Percentiles rank a stretch among this genome's conserved stretches.
Conservation (phyloP, 345 rosid genomes). For the Camelina laxa region DNA sequence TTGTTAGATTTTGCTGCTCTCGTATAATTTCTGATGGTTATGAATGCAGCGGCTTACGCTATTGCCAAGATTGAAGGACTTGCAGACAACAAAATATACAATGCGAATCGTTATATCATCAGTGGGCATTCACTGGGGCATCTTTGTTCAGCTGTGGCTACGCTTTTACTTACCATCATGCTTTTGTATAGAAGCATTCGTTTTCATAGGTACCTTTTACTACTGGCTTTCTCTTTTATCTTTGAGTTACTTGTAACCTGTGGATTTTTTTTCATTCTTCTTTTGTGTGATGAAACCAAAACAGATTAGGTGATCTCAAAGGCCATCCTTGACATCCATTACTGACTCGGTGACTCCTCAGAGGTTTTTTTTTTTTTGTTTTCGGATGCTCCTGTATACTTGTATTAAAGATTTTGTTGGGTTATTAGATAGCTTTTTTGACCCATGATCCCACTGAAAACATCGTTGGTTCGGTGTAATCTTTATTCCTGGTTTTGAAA, state of each 20-base stretch:
- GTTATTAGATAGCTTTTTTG: not conserved
- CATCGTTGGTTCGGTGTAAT: not conserved
- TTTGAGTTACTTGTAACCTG: slow-evolving; percentile 16
- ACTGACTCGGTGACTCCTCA: not conserved
- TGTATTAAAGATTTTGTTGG: slow-evolving; percentile 25
- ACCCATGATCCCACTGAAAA: not conserved
- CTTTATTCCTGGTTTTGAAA: not conserved
- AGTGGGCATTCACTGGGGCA: slow-evolving; percentile 87
- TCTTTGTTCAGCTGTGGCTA: slow-evolving; percentile 61
- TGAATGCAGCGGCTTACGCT: slow-evolving; percentile 57
- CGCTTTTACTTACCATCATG: slow-evolving; percentile 68
- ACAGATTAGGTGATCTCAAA: slow-evolving; percentile 66
- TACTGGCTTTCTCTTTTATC: not conserved
- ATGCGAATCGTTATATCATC: slow-evolving; percentile 56
- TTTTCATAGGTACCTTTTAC: slow-evolving; percentile 60
- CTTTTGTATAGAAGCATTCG: slow-evolving; percentile 63
- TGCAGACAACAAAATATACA: slow-evolving; percentile 70
- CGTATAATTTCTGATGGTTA: not conserved
- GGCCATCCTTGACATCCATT: slow-evolving; percentile 53
- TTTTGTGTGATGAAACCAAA: slow-evolving; percentile 37
- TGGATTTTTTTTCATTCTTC: not conserved
- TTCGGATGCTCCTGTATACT: slow-evolving; percentile 4
- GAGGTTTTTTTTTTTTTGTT: not conserved
- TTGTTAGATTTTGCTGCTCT: not conserved
- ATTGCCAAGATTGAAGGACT: slow-evolving; percentile 65